phyloP scores from a whole-genome alignment of 805 yeast species.

The Starmera dryadoides region DNA sequence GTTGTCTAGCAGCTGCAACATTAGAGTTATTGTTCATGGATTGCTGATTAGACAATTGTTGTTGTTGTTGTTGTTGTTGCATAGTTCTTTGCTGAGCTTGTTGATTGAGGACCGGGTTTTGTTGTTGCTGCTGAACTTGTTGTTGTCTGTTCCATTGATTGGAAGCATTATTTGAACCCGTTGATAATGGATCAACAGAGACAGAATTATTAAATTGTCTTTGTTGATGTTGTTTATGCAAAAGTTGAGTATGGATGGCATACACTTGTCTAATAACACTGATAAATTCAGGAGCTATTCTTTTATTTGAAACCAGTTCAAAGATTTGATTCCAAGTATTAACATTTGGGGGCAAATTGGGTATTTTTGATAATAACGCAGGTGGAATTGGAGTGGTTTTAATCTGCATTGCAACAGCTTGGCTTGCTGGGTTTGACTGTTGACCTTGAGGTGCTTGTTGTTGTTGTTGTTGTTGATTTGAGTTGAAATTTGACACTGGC shows the following conservation, averaged over 20 bases:
- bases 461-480: constrained; percentile 22
- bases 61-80: constrained; percentile 19
- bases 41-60: constrained; percentile 29
- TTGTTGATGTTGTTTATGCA: constrained; percentile 36
- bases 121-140: constrained; percentile 24
- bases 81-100: constrained; percentile 6
- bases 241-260: constrained; percentile 54
- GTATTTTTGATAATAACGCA: constrained; percentile 55
- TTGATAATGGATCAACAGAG: constrained; percentile 19
- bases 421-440: not conserved
- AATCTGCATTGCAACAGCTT: constrained; percentile 33
- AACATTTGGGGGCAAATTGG: constrained; percentile 70
- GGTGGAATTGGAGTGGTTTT: constrained; percentile 69
- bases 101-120: constrained; percentile 3
- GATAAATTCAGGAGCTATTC: constrained; percentile 51
- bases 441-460: constrained; percentile 2
- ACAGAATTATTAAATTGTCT: constrained; percentile 18
- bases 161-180: not conserved
- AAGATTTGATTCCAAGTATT: constrained; percentile 78
- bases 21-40: constrained; percentile 4
- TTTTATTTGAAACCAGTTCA: constrained; percentile 50
- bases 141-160: constrained; percentile 23
- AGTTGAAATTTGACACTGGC: not conserved
- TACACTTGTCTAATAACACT: constrained; percentile 60
- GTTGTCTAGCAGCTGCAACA: constrained; percentile 4